Percentiles rank a stretch among this genome's conserved stretches.
phyloP scores from a whole-genome alignment of 2,329 filamentous ascomycete genomes.

The Cylindrodendrum hubeiense region DNA sequence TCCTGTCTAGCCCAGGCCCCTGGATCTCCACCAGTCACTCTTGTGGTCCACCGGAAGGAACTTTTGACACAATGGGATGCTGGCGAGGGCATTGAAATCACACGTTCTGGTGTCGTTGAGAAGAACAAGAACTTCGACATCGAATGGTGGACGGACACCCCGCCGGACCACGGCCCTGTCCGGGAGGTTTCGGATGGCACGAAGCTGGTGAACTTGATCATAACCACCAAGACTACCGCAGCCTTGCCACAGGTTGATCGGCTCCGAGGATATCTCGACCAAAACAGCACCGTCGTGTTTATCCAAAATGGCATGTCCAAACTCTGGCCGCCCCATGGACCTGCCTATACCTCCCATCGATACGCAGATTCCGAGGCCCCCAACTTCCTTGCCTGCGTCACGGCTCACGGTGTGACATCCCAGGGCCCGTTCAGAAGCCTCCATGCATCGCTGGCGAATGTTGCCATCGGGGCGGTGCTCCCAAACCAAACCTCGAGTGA shows the following conservation, averaged over 20 bases:
- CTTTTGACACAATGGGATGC: conserved; percentile 62
- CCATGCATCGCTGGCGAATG: conserved; percentile 63
- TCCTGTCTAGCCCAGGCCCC: conserved; percentile 73
- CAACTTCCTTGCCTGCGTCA: conserved; percentile 78
- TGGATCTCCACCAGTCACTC: conserved; percentile 78
- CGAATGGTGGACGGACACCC: conserved; percentile 66
- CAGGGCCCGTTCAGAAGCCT: conserved; percentile 63
- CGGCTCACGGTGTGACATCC: conserved; percentile 68
- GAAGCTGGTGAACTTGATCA: conserved; percentile 77
- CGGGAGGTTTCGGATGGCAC: conserved; percentile 55
- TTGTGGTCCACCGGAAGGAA: conserved; percentile 77
- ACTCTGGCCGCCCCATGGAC: conserved; percentile 66
- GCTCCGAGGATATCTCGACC: conserved; percentile 72
- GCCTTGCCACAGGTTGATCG: conserved; percentile 72
- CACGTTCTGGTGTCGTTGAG: conserved; percentile 49
- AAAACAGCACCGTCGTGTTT: conserved; percentile 80
- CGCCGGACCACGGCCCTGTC: conserved; percentile 51
- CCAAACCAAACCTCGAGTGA: conserved; percentile 35
- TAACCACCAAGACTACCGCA: conserved; percentile 80
- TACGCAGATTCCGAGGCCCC: conserved; percentile 61
- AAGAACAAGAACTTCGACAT: conserved; percentile 58
- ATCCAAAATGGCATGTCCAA: conserved; percentile 90
- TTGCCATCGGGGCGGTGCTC: conserved; percentile 62
- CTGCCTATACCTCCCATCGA: conserved; percentile 55
- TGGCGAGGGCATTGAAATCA: conserved; percentile 59